Percentiles rank a stretch among this genome's conserved stretches.
These are phyloP conservation scores for Mycena chlorophos DNA, from an alignment of 768 basidiomycete species.

Conservation along the genomic window DNA sequence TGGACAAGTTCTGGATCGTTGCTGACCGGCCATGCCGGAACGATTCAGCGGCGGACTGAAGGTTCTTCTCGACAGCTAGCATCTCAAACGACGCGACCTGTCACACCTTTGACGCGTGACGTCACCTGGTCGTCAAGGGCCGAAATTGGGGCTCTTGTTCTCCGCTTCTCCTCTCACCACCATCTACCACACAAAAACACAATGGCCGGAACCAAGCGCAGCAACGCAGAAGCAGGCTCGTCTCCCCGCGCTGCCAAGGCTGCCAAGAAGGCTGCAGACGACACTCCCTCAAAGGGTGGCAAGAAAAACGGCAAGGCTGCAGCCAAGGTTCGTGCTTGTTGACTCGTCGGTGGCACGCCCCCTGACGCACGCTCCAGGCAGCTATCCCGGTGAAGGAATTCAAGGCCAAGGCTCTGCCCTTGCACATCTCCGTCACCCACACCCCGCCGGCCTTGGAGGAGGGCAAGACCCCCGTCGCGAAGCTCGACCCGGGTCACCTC, in stretches of 20 bases:
- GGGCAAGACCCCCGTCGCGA: conserved; percentile 34
- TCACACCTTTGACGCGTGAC: too few relatives aligned
- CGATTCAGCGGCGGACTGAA: too few relatives aligned
- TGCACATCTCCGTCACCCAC: conserved; percentile 68
- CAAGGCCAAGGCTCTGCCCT: conserved; percentile 64
- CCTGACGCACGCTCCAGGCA: conserved; percentile 33
- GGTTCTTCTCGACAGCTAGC: too few relatives aligned
- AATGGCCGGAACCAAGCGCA: conserved; percentile 46
- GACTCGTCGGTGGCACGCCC: too few relatives aligned
- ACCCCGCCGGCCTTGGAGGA: conserved; percentile 51
- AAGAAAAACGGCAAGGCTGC: conserved; percentile 51
- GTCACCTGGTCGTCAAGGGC: too few relatives aligned
- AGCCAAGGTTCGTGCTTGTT: conserved; percentile 13
- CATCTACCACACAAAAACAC: too few relatives aligned
- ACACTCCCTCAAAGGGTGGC: conserved; percentile 35
- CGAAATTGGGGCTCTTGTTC: too few relatives aligned
- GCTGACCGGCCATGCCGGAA: too few relatives aligned
- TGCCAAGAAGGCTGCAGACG: conserved; percentile 43
- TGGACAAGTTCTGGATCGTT: too few relatives aligned
- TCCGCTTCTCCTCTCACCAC: neutral
- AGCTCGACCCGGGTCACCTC: conserved; percentile 61
- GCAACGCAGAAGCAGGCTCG: conserved; percentile 34
- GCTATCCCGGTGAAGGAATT: conserved; percentile 52
- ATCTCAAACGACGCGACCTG: too few relatives aligned
- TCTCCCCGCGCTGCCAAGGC: conserved; percentile 51